These are phyloP conservation scores for Castanea crenata DNA, from an alignment of 306 rosid genomes.

Conservation along the genomic window DNA sequence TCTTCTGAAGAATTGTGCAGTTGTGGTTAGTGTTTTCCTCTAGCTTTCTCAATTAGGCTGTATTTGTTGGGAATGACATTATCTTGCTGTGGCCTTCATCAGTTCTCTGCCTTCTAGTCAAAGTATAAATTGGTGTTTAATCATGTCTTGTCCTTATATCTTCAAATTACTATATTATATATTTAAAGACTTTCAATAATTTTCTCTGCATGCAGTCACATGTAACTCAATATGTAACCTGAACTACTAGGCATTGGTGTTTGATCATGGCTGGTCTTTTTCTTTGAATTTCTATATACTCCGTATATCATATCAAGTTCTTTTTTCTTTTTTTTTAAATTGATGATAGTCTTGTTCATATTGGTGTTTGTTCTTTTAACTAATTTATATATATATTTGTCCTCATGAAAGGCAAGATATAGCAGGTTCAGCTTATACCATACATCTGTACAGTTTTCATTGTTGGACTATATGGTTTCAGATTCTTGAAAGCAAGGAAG, in stretches of 20 bases:
- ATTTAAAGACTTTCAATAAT: background rate
- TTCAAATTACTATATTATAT: background rate
- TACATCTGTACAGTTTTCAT: constrained; percentile 1
- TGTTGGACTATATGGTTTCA: constrained; percentile 30
- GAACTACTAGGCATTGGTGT: background rate
- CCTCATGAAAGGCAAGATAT: background rate
- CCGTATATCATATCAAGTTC: background rate
- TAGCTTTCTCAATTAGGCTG: background rate
- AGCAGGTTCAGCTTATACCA: constrained; percentile 5
- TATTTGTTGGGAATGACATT: background rate
- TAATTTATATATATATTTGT: background rate
- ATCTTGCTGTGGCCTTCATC: background rate
- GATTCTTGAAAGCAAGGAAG: constrained; percentile 93
- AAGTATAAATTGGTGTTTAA: background rate
- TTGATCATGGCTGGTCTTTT: background rate
- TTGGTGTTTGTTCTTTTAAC: background rate
- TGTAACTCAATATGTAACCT: background rate
- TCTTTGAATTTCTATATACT: background rate
- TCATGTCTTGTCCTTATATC: background rate
- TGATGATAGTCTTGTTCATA: background rate
- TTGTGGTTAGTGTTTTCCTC: no score
- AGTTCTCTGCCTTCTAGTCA: background rate
- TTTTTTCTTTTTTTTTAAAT: no score
- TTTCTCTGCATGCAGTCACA: background rate
- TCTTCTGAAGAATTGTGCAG: no score